These are phyloP conservation scores for Phytopythium vexans DNA, from an alignment of 352 stramenopile genomes.

Conservation along the genomic window DNA sequence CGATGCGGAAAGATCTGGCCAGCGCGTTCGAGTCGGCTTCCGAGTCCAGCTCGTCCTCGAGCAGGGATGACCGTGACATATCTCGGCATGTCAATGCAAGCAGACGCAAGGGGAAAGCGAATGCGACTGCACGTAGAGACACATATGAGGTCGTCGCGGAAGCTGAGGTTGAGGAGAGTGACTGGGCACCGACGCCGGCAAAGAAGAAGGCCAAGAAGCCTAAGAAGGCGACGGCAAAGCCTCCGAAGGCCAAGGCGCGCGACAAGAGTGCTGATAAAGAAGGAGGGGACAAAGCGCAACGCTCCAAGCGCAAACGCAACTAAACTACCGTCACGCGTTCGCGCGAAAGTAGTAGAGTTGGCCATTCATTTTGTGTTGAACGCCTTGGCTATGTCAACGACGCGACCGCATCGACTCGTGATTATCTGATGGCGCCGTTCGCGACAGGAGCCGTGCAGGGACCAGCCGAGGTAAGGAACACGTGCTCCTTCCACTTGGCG, in stretches of 20 bases:
- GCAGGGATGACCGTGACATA: slow-evolving; percentile 10
- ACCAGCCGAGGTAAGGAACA: slow-evolving; percentile 69
- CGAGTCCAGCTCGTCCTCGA: slow-evolving; percentile 16
- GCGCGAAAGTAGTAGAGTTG: too few species aligned
- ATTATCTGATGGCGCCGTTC: slow-evolving; percentile 81
- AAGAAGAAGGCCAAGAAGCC: slow-evolving; percentile 47
- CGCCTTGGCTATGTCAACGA: too few species aligned
- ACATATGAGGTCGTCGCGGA: not conserved
- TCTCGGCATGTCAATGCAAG: slow-evolving; percentile 12
- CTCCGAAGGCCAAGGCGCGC: slow-evolving; percentile 13
- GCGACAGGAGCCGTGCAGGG: slow-evolving; percentile 65
- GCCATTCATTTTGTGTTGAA: too few species aligned
- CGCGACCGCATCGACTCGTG: not conserved
- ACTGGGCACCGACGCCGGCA: slow-evolving; percentile 3
- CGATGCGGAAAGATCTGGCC: slow-evolving; percentile 62
- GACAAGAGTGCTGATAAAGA: not conserved
- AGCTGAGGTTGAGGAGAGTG: not conserved
- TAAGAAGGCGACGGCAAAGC: slow-evolving; percentile 30
- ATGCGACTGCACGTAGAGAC: not conserved
- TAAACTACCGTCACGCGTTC: slow-evolving; percentile 1
- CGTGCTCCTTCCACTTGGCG: slow-evolving; percentile 82
- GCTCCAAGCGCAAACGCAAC: slow-evolving; percentile 40
- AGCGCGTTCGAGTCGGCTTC: slow-evolving; percentile 33
- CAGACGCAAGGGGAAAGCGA: slow-evolving; percentile 15
- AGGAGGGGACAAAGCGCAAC: not conserved